A percentile compares a stretch with the other conserved stretches of the same genome.
phyloP scores from a whole-genome alignment of 768 basidiomycete species.

The Suillus hirtellus region DNA sequence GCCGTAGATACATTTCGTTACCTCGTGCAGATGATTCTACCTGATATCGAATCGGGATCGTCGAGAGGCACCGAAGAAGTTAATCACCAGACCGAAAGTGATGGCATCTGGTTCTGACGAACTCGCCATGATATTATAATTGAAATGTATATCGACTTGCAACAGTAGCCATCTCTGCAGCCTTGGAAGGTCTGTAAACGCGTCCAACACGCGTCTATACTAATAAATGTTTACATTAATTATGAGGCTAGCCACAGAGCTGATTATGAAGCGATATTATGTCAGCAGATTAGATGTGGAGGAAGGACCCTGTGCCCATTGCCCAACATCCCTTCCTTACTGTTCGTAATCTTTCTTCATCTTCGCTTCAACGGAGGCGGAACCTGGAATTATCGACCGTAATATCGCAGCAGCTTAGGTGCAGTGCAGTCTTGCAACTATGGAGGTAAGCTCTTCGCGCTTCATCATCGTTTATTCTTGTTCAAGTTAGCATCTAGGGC shows the following conservation, averaged over 20 bases:
- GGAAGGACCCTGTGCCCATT: slow-evolving; percentile 35
- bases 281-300: slow-evolving; percentile 36
- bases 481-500: slow-evolving; percentile 46
- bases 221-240: neutral
- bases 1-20: neutral
- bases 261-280: slow-evolving; percentile 27
- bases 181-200: neutral
- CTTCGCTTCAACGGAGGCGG: slow-evolving; percentile 16
- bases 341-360: slow-evolving; percentile 17
- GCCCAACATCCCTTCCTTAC: slow-evolving; percentile 19
- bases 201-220: neutral
- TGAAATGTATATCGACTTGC: neutral
- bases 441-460: slow-evolving; percentile 38
- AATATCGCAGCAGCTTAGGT: slow-evolving; percentile 9
- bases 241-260: neutral
- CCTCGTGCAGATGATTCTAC: neutral
- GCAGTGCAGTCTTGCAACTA: slow-evolving; percentile 21
- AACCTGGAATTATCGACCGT: slow-evolving; percentile 12
- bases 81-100: neutral
- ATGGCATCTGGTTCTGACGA: neutral
- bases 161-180: neutral
- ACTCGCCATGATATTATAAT: neutral
- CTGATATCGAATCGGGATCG: neutral
- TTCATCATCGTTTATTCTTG: slow-evolving; percentile 7
- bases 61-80: slow-evolving; percentile 1